Base-by-base conservation (phyloP, 1,284 basidiomycete genomes). In the Ceratobasidium sp. region DNA sequence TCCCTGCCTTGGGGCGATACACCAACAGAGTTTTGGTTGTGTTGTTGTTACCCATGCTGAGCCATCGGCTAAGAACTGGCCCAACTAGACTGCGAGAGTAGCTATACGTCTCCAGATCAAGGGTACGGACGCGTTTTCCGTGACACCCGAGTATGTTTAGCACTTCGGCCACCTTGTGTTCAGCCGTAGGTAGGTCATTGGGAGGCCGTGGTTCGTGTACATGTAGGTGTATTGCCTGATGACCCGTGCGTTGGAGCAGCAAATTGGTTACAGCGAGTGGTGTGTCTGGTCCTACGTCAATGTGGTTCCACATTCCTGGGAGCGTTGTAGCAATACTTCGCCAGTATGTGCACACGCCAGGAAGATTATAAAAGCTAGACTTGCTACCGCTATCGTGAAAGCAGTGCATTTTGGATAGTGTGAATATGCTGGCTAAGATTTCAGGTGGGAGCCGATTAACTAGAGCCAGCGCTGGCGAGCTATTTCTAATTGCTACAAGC, bases 391-490 rank as follows among this genome's bases (percentile, higher is more conserved):
- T 30, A 23, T 10, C 55, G 1, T 18, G 39, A 3, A 60, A 10
- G 41, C 43, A 46, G 32, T 18, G 14, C 16, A 21, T 16, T 8
- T 36, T 34, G 14, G 53, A 57, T 18, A 57, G 5, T 1, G 32
- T 2, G n/a, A 60, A 60, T 60, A 60, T 45, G 12, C 14, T 26
- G 28, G 23, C 43, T 10, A 60, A 16, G 8, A 60, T 60, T 36
- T 60, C 58, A 26, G 58, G 21, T 46, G 58, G 58, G 23, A 60
- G 58, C 12, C n/a, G 28, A 16, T 60, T 60, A 16, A 60, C 21
- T 39, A 1, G 53, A 39, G 21, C 53, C 3, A 57, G 53, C 9
- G 53, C 18, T n/a, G 53, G 34, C 53, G 28, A 50, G 48, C 26
- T 34, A 16, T 57, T 57, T 14, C 53, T 57, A 16, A 23, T 23